Base-by-base conservation (phyloP, 805 yeast species). In the Teunomyces kruisii region DNA sequence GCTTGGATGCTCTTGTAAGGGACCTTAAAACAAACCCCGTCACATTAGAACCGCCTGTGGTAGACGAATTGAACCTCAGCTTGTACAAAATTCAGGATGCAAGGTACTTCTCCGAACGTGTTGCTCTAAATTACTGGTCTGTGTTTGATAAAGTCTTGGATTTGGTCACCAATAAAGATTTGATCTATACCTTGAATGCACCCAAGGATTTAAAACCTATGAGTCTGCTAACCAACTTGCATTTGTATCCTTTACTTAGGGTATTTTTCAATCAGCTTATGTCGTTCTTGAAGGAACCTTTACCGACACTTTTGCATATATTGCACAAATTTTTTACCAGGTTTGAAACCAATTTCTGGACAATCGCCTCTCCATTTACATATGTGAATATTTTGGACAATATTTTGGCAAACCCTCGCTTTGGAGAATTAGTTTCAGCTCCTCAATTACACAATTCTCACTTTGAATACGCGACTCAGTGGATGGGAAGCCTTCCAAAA, bases 361-460 rank as follows among this genome's bases (percentile, higher is more conserved):
- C 59, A 0, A 52, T 65, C 19, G 70, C 81, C 3, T 65, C 75
- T 1, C 88, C 87, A 0, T 76, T 68, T 48, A 76, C 78, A 2
- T 78, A 76, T 47, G 72, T 70, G 24, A 81, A 80, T 47, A 67
- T 83, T 36, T 60, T 86, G 42, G 90, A 84, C 50, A 73, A 81
- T 13, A 68, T 85, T 1, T 72, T 84, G 39, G 76, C 76, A 14
- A 82, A 78, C 52, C 81, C 83, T 1, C 63, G 69, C 39, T 81
- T 72, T 52, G 55, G 67, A 0, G 22, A 29, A 19, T 30, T 39
- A 26, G 15, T 39, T 7, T 3, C 10, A 4, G 40, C 41, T 40
- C 48, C 39, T 6, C 40, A 32, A 3, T 9, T 32, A 19, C 27
- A 32, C 5, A 44, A 32, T 33, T 45, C 36, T 43, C 10, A 30